These are phyloP conservation scores for Starmerella etchellsii DNA, from an alignment of 805 yeast species.

Conservation along the genomic window DNA sequence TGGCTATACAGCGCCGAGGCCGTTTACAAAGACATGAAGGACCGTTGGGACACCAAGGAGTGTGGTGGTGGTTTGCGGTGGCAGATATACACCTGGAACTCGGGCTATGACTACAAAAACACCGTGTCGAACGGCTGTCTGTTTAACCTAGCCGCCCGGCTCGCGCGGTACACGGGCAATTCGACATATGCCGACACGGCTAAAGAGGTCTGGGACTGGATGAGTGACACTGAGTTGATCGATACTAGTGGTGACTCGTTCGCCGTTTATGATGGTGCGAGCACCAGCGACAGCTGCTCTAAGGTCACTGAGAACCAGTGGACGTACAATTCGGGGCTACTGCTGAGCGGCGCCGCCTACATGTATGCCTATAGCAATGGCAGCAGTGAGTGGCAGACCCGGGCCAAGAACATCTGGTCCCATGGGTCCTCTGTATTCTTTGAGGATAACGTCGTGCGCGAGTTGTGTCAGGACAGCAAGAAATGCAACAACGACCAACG, in stretches of 20 bases:
- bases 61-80: constrained; percentile 78
- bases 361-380: constrained; percentile 51
- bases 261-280: constrained; percentile 62
- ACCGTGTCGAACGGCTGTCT: constrained; percentile 77
- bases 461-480: constrained; percentile 45
- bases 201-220: constrained; percentile 65
- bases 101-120: constrained; percentile 79
- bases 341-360: constrained; percentile 57
- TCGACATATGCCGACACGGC: constrained; percentile 62
- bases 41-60: constrained; percentile 55
- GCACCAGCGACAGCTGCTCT: constrained; percentile 37
- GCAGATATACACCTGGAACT: constrained; percentile 83
- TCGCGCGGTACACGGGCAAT: constrained; percentile 66
- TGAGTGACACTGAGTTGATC: constrained; percentile 37
- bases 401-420: constrained; percentile 38
- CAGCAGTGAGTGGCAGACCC: constrained; percentile 41
- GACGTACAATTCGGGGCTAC: constrained; percentile 63
- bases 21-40: constrained; percentile 69
- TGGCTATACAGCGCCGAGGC: constrained; percentile 79
- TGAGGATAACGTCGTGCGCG: constrained; percentile 49
- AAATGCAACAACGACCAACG: constrained; percentile 64
- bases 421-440: constrained; percentile 35
- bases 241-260: constrained; percentile 20
- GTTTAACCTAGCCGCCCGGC: constrained; percentile 69
- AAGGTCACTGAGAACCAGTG: constrained; percentile 44